Evolutionary conservation across 2,329 filamentous ascomycete species (phyloP).

Genomic region (Penicillium glabrum): DNA sequence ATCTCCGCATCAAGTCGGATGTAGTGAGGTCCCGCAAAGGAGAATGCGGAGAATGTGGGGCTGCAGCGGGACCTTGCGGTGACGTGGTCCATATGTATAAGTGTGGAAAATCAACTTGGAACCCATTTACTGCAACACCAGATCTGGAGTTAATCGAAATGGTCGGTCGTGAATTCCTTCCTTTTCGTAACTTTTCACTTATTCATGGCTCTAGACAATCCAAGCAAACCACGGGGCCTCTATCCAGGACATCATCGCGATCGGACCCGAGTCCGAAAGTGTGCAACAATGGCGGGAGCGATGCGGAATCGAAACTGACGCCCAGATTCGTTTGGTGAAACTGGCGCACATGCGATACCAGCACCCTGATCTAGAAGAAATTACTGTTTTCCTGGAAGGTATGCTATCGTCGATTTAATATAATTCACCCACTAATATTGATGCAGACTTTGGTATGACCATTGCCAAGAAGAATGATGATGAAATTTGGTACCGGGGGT

Average conservation of each 20-base stretch:
- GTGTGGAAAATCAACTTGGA: background rate
- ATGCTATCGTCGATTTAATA: background rate
- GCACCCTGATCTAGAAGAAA: slow-evolving; percentile 51
- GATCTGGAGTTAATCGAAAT: background rate
- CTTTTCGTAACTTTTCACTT: too few species aligned
- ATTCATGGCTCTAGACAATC: background rate
- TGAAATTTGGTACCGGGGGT: slow-evolving; percentile 45
- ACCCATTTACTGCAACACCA: too few species aligned
- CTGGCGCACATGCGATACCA: slow-evolving; percentile 57
- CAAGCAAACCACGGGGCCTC: slow-evolving; percentile 14
- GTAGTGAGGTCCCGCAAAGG: background rate
- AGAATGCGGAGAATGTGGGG: background rate
- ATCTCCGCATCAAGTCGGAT: background rate
- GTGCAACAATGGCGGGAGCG: slow-evolving; percentile 19
- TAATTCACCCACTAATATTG: background rate
- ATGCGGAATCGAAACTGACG: slow-evolving; percentile 41
- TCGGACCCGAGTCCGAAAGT: slow-evolving; percentile 16
- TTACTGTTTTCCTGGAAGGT: slow-evolving; percentile 35
- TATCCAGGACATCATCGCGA: slow-evolving; percentile 16
- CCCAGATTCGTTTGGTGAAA: slow-evolving; percentile 51
- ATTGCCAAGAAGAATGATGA: slow-evolving; percentile 37
- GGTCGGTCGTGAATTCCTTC: background rate
- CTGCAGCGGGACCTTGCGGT: background rate
- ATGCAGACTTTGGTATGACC: slow-evolving; percentile 44
- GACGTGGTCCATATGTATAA: background rate